Evolutionary conservation across 2,329 filamentous ascomycete genomes (phyloP).

Genomic region (Alternaria angustiovoidea): DNA sequence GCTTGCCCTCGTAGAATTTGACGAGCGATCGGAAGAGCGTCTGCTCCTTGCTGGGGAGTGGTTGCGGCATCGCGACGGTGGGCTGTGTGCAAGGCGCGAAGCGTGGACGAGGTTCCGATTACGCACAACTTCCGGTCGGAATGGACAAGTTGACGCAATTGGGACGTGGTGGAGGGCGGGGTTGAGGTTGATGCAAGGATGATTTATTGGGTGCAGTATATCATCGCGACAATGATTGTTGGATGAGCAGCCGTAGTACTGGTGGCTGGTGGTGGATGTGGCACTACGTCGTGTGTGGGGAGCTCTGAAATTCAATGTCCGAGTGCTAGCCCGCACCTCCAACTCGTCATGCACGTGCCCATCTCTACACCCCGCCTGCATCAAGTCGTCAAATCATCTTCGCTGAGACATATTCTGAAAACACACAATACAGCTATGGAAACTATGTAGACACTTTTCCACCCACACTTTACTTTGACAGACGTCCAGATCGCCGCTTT

Average conservation of each 20-base stretch:
- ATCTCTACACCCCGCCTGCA: slow-evolving; percentile 6
- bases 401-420: neutral
- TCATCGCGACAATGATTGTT: slow-evolving; percentile 19
- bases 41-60: slow-evolving; percentile 84
- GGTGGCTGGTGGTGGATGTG: slow-evolving; percentile 18
- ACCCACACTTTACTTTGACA: slow-evolving; percentile 17
- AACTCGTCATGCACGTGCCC: slow-evolving; percentile 30
- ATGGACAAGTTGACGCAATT: slow-evolving; percentile 12
- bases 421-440: neutral
- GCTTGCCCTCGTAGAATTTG: slow-evolving; percentile 96
- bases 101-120: slow-evolving; percentile 17
- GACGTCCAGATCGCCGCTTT: slow-evolving; percentile 36
- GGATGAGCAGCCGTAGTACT: slow-evolving; percentile 10
- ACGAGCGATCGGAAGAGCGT: slow-evolving; percentile 95
- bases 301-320: slow-evolving; percentile 44
- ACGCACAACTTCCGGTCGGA: slow-evolving; percentile 23
- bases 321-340: slow-evolving; percentile 24
- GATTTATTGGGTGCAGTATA: slow-evolving; percentile 13
- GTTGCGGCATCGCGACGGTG: slow-evolving; percentile 69
- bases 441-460: neutral
- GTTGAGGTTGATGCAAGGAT: slow-evolving; percentile 5
- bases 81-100: slow-evolving; percentile 15
- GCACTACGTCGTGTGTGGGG: slow-evolving; percentile 40
- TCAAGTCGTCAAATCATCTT: neutral
- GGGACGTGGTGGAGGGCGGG: neutral